These are phyloP conservation scores for Pleomassaria siparia DNA, from an alignment of 2,329 filamentous ascomycete genomes.

Conservation along the genomic window DNA sequence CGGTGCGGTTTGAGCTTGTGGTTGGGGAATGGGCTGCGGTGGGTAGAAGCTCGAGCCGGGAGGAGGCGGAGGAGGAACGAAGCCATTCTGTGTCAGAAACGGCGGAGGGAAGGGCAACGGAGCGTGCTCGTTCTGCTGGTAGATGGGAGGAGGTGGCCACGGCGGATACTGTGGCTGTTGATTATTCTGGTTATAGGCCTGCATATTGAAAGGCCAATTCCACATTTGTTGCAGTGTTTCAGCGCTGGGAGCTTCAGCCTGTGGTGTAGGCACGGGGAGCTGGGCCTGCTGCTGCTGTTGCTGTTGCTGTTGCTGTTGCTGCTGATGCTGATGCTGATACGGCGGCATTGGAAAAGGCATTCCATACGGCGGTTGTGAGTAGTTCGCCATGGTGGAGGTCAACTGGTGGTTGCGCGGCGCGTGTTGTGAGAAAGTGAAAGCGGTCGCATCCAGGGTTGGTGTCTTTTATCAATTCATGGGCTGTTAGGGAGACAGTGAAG, in stretches of 20 bases:
- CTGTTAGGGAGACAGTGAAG: background rate
- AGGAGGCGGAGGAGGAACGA: slow-evolving; percentile 11
- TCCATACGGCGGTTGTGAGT: slow-evolving; percentile 28
- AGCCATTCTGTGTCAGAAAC: slow-evolving; percentile 12
- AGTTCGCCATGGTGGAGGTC: slow-evolving; percentile 34
- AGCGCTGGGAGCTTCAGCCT: slow-evolving; percentile 12
- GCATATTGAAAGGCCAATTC: slow-evolving; percentile 25
- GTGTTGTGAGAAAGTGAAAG: slow-evolving; percentile 5
- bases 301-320: too few relatives aligned
- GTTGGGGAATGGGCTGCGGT: slow-evolving; percentile 3
- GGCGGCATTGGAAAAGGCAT: slow-evolving; percentile 24
- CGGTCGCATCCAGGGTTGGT: slow-evolving; percentile 9
- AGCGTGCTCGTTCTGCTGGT: slow-evolving; percentile 3
- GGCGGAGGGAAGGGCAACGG: slow-evolving; percentile 16
- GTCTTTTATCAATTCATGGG: background rate
- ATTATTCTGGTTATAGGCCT: slow-evolving; percentile 24
- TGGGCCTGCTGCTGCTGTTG: slow-evolving; percentile 8
- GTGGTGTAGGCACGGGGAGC: slow-evolving; percentile 5
- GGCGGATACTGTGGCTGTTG: slow-evolving; percentile 22
- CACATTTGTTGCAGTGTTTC: slow-evolving; percentile 18
- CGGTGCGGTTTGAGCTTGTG: slow-evolving; percentile 1
- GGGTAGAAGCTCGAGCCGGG: background rate
- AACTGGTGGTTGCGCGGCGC: slow-evolving; percentile 8
- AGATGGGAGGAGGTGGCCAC: slow-evolving; percentile 4
- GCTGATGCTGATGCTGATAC: too few relatives aligned